Percentiles rank a stretch among this genome's conserved stretches.
Conservation (phyloP, 345 rosid genomes). For the Odontarrhena argentea region DNA sequence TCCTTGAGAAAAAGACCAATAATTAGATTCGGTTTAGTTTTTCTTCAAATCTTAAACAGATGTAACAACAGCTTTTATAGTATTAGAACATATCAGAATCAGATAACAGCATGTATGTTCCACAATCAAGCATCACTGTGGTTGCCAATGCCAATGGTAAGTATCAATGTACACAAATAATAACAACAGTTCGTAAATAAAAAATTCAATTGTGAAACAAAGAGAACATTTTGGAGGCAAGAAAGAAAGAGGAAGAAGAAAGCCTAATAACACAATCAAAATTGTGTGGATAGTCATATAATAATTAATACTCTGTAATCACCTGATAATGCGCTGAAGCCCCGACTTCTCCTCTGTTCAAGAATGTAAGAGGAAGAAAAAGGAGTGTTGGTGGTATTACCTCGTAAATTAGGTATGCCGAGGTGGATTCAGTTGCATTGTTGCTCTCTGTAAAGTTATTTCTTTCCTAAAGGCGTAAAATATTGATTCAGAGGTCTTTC, state of each 20-base stretch:
- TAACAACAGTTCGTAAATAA: conserved; percentile 23
- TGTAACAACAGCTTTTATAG: not conserved
- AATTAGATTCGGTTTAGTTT: conserved; percentile 6
- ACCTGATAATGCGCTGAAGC: conserved; percentile 17
- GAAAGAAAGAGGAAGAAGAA: not conserved
- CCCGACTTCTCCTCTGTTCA: not conserved
- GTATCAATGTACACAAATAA: conserved; percentile 35
- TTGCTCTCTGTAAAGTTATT: conserved; percentile 37
- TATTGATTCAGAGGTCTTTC: conserved; percentile 33
- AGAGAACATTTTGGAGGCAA: conserved; percentile 16
- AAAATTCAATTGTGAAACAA: conserved; percentile 16
- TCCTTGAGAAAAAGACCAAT: not conserved
- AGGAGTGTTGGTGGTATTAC: conserved; percentile 25
- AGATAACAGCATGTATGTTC: conserved; percentile 2
- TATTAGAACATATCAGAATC: not conserved
- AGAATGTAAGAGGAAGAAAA: conserved; percentile 24
- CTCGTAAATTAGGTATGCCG: conserved; percentile 20
- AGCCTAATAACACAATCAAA: conserved; percentile 30
- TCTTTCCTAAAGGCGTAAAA: conserved; percentile 20
- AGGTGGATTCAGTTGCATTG: conserved; percentile 8
- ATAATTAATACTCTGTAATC: conserved; percentile 13
- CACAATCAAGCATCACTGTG: conserved; percentile 4
- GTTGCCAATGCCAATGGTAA: conserved; percentile 8
- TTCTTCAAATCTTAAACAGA: conserved; percentile 11
- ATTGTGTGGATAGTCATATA: conserved; percentile 9